Percentiles rank a stretch among this genome's conserved stretches.
These are phyloP conservation scores for Pseudognaphalium luteoalbum DNA, from an alignment of 129 eudicot species.

Conservation along the genomic window DNA sequence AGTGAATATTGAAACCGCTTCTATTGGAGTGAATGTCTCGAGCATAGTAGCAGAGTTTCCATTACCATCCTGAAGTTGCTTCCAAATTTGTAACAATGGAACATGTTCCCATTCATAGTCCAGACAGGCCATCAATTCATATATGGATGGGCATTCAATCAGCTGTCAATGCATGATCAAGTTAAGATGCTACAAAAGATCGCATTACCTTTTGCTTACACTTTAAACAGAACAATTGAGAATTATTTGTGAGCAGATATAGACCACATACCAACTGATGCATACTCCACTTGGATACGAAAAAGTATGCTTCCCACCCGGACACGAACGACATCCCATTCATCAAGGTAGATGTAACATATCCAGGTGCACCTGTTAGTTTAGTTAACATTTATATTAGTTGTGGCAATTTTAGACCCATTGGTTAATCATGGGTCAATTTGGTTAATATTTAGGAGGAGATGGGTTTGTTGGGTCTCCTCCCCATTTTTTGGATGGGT, in stretches of 20 bases:
- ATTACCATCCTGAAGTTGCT: conserved; percentile 45
- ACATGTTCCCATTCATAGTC: conserved; percentile 72
- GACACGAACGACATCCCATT: conserved; percentile 90
- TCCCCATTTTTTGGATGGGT: no score
- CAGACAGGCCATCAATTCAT: conserved; percentile 88
- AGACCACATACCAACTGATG: conserved; percentile 83
- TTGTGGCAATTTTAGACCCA: no score
- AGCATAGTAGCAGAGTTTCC: conserved; percentile 55
- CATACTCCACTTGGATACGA: conserved; percentile 97
- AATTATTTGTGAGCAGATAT: not conserved
- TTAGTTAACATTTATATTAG: not conserved
- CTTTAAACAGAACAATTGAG: not conserved
- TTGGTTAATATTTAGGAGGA: no score
- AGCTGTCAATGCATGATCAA: conserved; percentile 49
- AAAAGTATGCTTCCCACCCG: conserved; percentile 90
- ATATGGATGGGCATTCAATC: conserved; percentile 92
- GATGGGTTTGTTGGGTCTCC: no score
- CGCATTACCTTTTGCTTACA: not conserved
- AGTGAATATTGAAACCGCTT: conserved; percentile 58
- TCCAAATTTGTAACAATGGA: conserved; percentile 84
- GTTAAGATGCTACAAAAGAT: conserved; percentile 3
- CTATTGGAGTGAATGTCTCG: conserved; percentile 65
- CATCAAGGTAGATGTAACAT: conserved; percentile 75
- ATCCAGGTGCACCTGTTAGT: conserved; percentile 96
- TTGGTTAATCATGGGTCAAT: no score